Evolutionary conservation across 2,329 filamentous ascomycete species (phyloP).

Genomic region (Colletotrichum acutatum): DNA sequence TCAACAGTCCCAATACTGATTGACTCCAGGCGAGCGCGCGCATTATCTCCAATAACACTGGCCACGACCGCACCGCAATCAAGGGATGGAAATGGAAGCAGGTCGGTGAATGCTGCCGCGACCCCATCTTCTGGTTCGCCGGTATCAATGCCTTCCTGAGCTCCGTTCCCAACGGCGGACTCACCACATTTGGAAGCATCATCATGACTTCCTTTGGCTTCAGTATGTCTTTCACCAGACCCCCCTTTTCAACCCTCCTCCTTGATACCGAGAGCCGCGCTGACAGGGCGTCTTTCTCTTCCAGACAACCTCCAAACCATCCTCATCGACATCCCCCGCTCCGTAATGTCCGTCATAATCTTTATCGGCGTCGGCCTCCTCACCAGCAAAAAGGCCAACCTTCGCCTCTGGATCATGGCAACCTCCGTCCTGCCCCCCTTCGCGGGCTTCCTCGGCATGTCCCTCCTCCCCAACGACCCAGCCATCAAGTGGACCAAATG

Average conservation of each 20-base stretch:
- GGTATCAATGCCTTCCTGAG: slow-evolving; percentile 49
- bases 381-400: slow-evolving; percentile 46
- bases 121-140: slow-evolving; percentile 51
- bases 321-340: slow-evolving; percentile 48
- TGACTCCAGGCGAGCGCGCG: slow-evolving; percentile 41
- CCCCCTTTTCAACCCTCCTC: too few relatives aligned
- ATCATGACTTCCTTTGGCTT: slow-evolving; percentile 49
- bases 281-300: not conserved
- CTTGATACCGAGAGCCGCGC: not conserved
- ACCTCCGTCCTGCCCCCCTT: slow-evolving; percentile 48
- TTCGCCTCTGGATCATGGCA: slow-evolving; percentile 52
- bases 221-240: slow-evolving; percentile 37
- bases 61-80: slow-evolving; percentile 49
- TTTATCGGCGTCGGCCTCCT: slow-evolving; percentile 48
- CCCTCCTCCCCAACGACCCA: slow-evolving; percentile 46
- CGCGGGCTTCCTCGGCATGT: slow-evolving; percentile 49
- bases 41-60: slow-evolving; percentile 49
- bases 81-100: slow-evolving; percentile 52
- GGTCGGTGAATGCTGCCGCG: slow-evolving; percentile 46
- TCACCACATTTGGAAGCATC: slow-evolving; percentile 48
- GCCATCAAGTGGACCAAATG: slow-evolving; percentile 50
- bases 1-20: not conserved
- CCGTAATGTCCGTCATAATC: slow-evolving; percentile 46
- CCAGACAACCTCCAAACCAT: slow-evolving; percentile 49
- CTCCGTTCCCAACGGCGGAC: slow-evolving; percentile 49